These are phyloP conservation scores for Tricholoma furcatifolium DNA, from an alignment of 768 basidiomycete genomes.

Conservation along the genomic window DNA sequence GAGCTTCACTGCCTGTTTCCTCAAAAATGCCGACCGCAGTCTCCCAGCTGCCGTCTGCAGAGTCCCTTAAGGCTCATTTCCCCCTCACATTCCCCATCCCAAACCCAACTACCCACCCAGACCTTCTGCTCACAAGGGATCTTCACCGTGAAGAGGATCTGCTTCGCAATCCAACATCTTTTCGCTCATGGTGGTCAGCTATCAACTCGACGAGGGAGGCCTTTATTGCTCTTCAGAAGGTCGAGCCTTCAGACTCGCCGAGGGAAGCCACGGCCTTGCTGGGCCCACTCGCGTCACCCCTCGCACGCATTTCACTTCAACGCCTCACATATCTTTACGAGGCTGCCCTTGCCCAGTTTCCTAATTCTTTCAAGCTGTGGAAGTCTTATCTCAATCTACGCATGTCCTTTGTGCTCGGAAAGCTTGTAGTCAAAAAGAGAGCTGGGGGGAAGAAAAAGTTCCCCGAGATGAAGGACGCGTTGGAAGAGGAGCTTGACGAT, in stretches of 20 bases:
- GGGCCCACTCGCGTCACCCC: slow-evolving; percentile 75
- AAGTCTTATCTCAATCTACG: slow-evolving; percentile 86
- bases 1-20: slow-evolving; percentile 1
- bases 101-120: slow-evolving; percentile 72
- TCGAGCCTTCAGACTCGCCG: slow-evolving; percentile 48
- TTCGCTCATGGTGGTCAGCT: slow-evolving; percentile 91
- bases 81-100: slow-evolving; percentile 87
- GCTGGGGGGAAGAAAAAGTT: slow-evolving; percentile 90
- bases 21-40: slow-evolving; percentile 57
- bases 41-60: slow-evolving; percentile 43
- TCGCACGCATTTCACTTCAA: slow-evolving; percentile 75
- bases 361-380: slow-evolving; percentile 94
- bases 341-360: slow-evolving; percentile 83
- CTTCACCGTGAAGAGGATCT: slow-evolving; percentile 92
- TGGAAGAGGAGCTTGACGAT: slow-evolving; percentile 82
- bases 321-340: slow-evolving; percentile 93
- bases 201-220: slow-evolving; percentile 74
- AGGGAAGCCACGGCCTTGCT: slow-evolving; percentile 59
- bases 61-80: slow-evolving; percentile 56
- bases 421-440: slow-evolving; percentile 65
- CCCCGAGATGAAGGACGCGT: slow-evolving; percentile 84
- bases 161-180: slow-evolving; percentile 85
- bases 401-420: slow-evolving; percentile 84
- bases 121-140: slow-evolving; percentile 73
- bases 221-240: slow-evolving; percentile 54